These are phyloP conservation scores for Penicillium canariense DNA, from an alignment of 495 filamentous ascomycete genomes.

Conservation along the genomic window DNA sequence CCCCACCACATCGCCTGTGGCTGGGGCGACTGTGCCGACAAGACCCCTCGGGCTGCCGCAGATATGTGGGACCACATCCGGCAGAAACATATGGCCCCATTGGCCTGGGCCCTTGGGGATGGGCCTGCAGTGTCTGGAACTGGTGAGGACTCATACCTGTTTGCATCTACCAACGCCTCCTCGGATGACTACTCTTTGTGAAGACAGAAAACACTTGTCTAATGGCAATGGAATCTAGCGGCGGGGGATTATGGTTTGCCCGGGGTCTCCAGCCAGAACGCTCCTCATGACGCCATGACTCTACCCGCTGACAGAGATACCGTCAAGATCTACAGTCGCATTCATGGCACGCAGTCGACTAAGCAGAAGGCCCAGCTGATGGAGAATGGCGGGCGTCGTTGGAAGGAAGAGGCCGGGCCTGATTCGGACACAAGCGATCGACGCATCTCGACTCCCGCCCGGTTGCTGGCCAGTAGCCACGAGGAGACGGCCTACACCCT, in stretches of 20 bases:
- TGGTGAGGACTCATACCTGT: slow-evolving; percentile 43
- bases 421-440: slow-evolving; percentile 40
- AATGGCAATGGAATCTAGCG: slow-evolving; percentile 14
- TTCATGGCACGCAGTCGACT: slow-evolving; percentile 38
- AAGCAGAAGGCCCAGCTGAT: slow-evolving; percentile 40
- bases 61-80: slow-evolving; percentile 62
- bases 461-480: slow-evolving; percentile 20
- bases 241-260: neutral
- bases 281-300: slow-evolving; percentile 23
- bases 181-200: neutral
- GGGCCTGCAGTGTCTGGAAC: slow-evolving; percentile 51
- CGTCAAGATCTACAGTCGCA: slow-evolving; percentile 37
- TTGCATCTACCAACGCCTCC: slow-evolving; percentile 10
- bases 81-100: slow-evolving; percentile 52
- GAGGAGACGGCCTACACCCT: slow-evolving; percentile 9
- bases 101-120: slow-evolving; percentile 66
- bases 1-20: slow-evolving; percentile 30
- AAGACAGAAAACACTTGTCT: slow-evolving; percentile 2
- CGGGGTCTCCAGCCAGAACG: neutral
- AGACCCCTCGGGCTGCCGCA: slow-evolving; percentile 25
- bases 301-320: slow-evolving; percentile 34
- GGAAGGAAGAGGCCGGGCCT: slow-evolving; percentile 47
- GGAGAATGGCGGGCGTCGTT: slow-evolving; percentile 39
- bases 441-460: slow-evolving; percentile 28
- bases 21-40: slow-evolving; percentile 34